phyloP scores from a whole-genome alignment of 2,329 filamentous ascomycete species.

The Penicillium griseofulvum region DNA sequence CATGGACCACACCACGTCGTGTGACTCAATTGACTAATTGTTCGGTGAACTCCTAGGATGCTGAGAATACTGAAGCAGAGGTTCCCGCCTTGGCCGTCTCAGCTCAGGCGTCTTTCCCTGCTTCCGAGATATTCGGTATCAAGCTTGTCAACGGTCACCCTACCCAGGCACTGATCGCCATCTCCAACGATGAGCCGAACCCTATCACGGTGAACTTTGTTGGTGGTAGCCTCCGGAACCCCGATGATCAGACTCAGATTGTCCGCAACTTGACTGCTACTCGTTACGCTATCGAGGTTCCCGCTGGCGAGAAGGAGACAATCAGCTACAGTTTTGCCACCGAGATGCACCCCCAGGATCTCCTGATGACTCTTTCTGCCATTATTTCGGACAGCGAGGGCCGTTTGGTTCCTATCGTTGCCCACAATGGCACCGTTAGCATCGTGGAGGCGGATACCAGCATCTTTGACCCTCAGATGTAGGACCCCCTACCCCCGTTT shows the following conservation, averaged over 20 bases:
- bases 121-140: conserved; percentile 82
- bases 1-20: conserved; percentile 3
- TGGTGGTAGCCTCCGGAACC: conserved; percentile 68
- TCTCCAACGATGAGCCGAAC: conserved; percentile 77
- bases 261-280: conserved; percentile 81
- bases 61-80: conserved; percentile 65
- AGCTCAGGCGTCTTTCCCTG: conserved; percentile 59
- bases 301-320: conserved; percentile 71
- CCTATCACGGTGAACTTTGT: conserved; percentile 74
- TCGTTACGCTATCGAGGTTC: conserved; percentile 70
- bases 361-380: conserved; percentile 73
- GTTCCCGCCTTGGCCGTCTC: conserved; percentile 58
- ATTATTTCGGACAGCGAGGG: conserved; percentile 68
- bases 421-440: conserved; percentile 77
- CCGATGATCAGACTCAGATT: conserved; percentile 58
- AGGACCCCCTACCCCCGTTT: conserved; percentile 39
- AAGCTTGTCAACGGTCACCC: conserved; percentile 92
- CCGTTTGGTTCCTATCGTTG: conserved; percentile 70
- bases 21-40: conserved; percentile 26
- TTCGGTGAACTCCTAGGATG: conserved; percentile 38
- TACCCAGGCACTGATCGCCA: conserved; percentile 75
- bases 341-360: conserved; percentile 89
- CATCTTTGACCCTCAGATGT: conserved; percentile 96
- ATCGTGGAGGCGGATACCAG: conserved; percentile 88
- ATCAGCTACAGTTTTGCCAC: conserved; percentile 81